These are phyloP conservation scores for Zygnema cylindricum DNA, from an alignment of 139 green algal species.

Conservation along the genomic window DNA sequence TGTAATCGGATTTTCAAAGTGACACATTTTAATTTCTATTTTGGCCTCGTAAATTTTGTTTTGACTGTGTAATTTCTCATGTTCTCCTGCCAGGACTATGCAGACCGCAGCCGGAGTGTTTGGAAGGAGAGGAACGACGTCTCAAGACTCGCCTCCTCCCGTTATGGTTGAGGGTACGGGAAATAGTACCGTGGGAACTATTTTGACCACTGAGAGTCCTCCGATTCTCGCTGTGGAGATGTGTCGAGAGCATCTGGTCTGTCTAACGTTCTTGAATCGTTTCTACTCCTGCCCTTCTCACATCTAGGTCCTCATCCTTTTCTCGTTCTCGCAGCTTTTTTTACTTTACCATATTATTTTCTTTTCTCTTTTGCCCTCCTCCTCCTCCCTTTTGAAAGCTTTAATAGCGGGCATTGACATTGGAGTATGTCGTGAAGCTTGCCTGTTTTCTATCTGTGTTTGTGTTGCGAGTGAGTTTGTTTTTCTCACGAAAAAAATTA, in stretches of 20 bases:
- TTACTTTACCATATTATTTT: neutral
- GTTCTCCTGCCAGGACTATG: conserved; percentile 10
- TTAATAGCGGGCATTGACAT: no score
- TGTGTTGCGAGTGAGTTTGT: no score
- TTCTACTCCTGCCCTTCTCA: neutral
- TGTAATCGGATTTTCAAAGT: no score
- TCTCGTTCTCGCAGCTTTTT: neutral
- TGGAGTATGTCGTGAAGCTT: no score
- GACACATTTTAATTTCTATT: neutral
- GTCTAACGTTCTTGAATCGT: neutral
- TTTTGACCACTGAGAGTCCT: conserved; percentile 7
- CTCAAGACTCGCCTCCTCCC: neutral
- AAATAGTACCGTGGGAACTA: conserved; percentile 11
- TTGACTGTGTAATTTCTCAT: neutral
- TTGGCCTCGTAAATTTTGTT: neutral
- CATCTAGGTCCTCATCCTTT: neutral
- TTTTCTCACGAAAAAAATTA: no score
- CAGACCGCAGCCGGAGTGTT: conserved; percentile 33
- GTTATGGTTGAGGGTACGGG: neutral
- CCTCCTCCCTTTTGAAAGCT: no score
- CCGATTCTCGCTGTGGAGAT: conserved; percentile 10
- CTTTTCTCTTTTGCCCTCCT: neutral
- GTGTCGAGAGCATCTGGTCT: conserved; percentile 16
- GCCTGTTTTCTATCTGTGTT: no score
- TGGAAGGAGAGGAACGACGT: neutral